Base-by-base conservation (phyloP, 768 basidiomycete species). In the Chalciporus chontae region DNA sequence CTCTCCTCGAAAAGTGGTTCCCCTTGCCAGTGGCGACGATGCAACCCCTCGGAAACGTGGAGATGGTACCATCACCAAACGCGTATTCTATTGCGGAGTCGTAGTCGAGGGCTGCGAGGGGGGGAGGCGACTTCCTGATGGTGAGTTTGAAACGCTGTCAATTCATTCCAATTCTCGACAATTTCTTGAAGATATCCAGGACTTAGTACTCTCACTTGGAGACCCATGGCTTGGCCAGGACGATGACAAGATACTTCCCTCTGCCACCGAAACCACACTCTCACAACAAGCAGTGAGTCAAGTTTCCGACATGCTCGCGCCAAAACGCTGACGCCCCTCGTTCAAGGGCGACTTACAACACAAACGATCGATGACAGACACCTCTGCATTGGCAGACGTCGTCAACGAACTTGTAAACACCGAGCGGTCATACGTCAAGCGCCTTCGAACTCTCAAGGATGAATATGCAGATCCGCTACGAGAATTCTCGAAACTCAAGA, bases 401-500 rank as follows among this genome's bases (percentile, higher is more conserved):
- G 77, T 95, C 56, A 85, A 85, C 54, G 94, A 98, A 68, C 79
- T 98, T 15, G 80, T 96, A 14, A 77, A 81, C 31, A 97, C 93
- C 11, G 94, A 98, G 66, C 81, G 84, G 49, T 85, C 89, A 42
- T 98, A 98, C 65, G 84, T 96, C 53, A 82, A 78, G 55, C 82
- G 91, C 13, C 77, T 98, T 15, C 80, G 79, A 57, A 85, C 83
- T 24, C 79, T 98, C 61, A 94, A 94, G 69, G 70, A 77, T 40
- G 84, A 90, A 59, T 98, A 96, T 63, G 95, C 94, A 29, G 87
- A 92, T 64, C 96, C 94, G 8, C 73, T 99, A 23, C 83, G 94
- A 32, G 79, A 79, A 39, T 99, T 94, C 65, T 83, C 95, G 18
- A 79, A 81, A 47, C 84, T 78, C 66, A 89, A 90, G 63, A 85